phyloP scores from a whole-genome alignment of 129 eudicot species.

The Lactuca saligna region DNA sequence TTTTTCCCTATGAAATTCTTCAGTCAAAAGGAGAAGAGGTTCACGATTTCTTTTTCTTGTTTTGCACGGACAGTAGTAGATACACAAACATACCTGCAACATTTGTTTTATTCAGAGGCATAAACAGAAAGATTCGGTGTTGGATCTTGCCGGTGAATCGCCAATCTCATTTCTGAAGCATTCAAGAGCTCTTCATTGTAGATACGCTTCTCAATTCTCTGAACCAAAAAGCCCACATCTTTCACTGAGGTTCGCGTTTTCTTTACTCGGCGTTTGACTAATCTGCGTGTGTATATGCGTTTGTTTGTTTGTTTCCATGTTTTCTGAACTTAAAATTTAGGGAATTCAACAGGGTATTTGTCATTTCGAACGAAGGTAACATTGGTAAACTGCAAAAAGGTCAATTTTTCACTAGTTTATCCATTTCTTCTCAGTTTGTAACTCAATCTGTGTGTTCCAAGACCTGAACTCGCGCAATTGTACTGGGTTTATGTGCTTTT shows the following conservation, averaged over 20 bases:
- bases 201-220: slow-evolving; percentile 16
- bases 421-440: slow-evolving; percentile 8
- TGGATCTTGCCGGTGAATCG: background rate
- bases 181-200: slow-evolving; percentile 18
- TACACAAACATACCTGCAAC: slow-evolving; percentile 10
- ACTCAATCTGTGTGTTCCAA: background rate
- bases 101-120: slow-evolving; percentile 6
- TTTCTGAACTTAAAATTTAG: slow-evolving; percentile 4
- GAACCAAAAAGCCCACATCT: background rate
- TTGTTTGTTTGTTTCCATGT: background rate
- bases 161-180: slow-evolving; percentile 16
- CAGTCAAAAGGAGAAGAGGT: background rate
- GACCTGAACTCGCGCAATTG: background rate
- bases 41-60: background rate
- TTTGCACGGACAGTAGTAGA: background rate
- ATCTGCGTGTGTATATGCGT: background rate
- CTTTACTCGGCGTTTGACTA: background rate
- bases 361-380: background rate
- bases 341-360: slow-evolving; percentile 1
- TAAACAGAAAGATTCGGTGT: background rate
- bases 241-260: background rate
- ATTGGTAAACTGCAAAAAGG: background rate
- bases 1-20: background rate
- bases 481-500: slow-evolving; percentile 1
- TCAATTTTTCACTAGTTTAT: background rate